phyloP scores from a whole-genome alignment of 768 basidiomycete genomes.

The Punctularia strigosozonata region DNA sequence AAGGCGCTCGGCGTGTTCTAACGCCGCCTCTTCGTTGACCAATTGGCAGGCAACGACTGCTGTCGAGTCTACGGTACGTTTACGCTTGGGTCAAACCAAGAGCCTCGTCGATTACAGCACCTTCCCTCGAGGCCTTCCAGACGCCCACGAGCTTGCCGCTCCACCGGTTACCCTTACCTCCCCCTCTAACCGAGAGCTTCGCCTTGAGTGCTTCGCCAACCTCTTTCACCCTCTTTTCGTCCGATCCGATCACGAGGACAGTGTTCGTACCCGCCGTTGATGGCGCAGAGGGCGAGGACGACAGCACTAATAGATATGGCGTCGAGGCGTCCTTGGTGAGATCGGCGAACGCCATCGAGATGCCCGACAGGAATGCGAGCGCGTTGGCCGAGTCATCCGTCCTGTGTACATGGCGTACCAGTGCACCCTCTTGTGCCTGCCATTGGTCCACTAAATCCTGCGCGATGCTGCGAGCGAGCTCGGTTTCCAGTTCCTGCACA shows the following conservation, averaged over 20 bases:
- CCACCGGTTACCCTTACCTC: slow-evolving; percentile 67
- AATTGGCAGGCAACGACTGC: too few species aligned
- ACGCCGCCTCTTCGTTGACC: too few species aligned
- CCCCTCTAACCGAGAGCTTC: slow-evolving; percentile 58
- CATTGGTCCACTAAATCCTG: slow-evolving; percentile 26
- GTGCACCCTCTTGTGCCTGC: slow-evolving; percentile 18
- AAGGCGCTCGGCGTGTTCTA: too few species aligned
- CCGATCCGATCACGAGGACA: slow-evolving; percentile 48
- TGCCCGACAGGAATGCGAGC: slow-evolving; percentile 47
- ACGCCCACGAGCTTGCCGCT: slow-evolving; percentile 63
- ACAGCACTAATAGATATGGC: slow-evolving; percentile 38
- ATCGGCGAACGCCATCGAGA: slow-evolving; percentile 35
- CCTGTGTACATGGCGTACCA: slow-evolving; percentile 42
- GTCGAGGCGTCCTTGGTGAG: slow-evolving; percentile 10
- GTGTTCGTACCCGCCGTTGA: slow-evolving; percentile 35
- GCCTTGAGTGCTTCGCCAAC: slow-evolving; percentile 44
- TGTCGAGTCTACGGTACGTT: too few species aligned
- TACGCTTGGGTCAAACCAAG: too few species aligned
- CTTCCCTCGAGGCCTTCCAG: slow-evolving; percentile 43
- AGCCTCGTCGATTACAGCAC: slow-evolving; percentile 21
- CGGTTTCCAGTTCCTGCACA: slow-evolving; percentile 54
- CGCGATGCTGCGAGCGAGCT: slow-evolving; percentile 44
- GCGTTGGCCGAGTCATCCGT: slow-evolving; percentile 49
- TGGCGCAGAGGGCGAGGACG: slow-evolving; percentile 53
- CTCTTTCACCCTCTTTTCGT: slow-evolving; percentile 47